Base-by-base conservation (phyloP, 2,329 filamentous ascomycete genomes). In the Ophiocordyceps unilateralis region DNA sequence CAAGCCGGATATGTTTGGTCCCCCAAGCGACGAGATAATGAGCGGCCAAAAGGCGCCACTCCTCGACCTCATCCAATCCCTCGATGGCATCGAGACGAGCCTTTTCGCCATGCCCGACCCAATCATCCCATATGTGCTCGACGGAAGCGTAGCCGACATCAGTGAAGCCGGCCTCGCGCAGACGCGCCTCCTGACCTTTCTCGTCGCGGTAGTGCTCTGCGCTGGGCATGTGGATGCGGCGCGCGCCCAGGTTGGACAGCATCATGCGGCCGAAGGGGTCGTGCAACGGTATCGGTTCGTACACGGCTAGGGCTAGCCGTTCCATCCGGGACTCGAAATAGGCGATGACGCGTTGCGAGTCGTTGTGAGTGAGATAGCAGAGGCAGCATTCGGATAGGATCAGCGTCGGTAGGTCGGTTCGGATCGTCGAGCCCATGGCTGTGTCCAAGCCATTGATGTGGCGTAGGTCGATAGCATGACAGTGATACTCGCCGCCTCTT, bases 311-410 rank as follows among this genome's bases (percentile, higher is more conserved):
- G 59, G 72, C 51, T 48, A 78, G 44, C 57, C 63, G 48, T 41
- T 56, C 50, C 32, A 76, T 71, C 19, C 58, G 63, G 3, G 66
- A 60, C 15, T 70, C 67, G 52, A 89, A 86, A 58, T 76, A 79
- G 15, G 66, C 58, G 20, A 93, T 60, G 5, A 89, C 76, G 2
- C 64, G 61, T 32, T 70, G 67, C 0, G 87, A 81, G 42, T 78
- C 71, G 0, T 69, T 53, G 0, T 78, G 70, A 9, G 79, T 70
- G 1, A 98, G 72, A 55, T 98, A 98, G 58, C 91, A 85, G 26
- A 98, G 72, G 57, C 91, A 98, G 68, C 91, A 96, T 61, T 98
- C 91, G 0, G 89, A 96, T 7, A 98, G 70, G 21, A 98, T 62
- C 9, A 98, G 64, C 0, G 91, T 98, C 0, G 91, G 86, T 0